Evolutionary conservation across 305 asterid genomes (phyloP), one percentile per base, ranked within the genome.

Genomic region (Ajuga reptans): DNA sequence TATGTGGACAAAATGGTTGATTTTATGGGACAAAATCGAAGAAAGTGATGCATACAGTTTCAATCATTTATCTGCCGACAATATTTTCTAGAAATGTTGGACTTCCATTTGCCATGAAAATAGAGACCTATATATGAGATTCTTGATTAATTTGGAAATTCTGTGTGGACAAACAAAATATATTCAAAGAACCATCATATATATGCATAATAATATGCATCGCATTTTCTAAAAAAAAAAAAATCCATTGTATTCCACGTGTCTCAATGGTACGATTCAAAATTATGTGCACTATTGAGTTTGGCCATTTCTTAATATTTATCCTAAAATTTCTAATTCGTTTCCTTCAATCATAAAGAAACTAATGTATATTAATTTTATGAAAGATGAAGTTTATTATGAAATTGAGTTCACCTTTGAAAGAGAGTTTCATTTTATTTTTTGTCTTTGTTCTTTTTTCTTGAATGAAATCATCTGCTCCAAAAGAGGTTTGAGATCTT

Each of bases 21-120:
- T 52, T 62, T 62, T 31, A 41, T 71, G 29, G 56, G 70, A 71
- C 63, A 51, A 52, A 70, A 29, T 41, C 39, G 64, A 71, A 69
- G n/a, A 52, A 55, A 36, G 51, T 50, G 53, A 42, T 41, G 17
- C 4, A 17, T 58, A 29, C 27, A 42, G 86, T 11, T 85, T 78
- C 36, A 47, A 62, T 62, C 58, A 72, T 53, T 41, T 29, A 52
- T 12, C n/a, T 42, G 56, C 42, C 12, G 64, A 51, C 24, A 51
- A 8, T 31, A 41, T 41, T 17, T 54, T 49, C 45, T 4, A 41
- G 17, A 6, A 5, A 24, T 57, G 78, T 27, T 43, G 3, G 27
- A 21, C 27, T 21, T 21, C 27, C 27, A 21, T 21, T 21, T 21
- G 36, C 36, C 36, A 31, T 31, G 4, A 31, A 27, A n/a, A n/a